Percentiles rank a stretch among this genome's conserved stretches.
phyloP scores from a whole-genome alignment of 129 eudicot species.

The Flaveria trinervia region DNA sequence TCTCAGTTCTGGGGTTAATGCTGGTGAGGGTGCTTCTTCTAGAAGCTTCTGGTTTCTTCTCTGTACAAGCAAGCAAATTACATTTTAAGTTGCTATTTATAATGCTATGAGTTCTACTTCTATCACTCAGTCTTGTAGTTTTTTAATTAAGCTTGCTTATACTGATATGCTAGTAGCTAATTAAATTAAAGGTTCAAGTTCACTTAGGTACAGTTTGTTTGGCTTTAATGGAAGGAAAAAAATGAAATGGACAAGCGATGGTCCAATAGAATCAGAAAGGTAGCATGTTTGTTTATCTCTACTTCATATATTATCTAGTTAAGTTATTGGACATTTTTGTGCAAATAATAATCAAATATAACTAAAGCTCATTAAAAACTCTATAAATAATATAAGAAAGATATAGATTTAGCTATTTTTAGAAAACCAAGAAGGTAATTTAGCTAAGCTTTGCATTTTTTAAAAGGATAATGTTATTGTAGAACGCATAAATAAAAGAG shows the following conservation, averaged over 20 bases:
- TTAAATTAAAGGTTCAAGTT: neutral
- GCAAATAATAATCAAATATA: neutral
- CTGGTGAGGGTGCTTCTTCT: constrained; percentile 99
- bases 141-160: neutral
- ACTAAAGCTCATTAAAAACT: neutral
- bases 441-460: neutral
- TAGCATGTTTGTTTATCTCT: neutral
- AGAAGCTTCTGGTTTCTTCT: constrained; percentile 97
- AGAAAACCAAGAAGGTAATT: neutral
- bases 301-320: neutral
- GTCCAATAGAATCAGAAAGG: neutral
- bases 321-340: neutral
- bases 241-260: neutral
- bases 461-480: neutral
- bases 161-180: neutral
- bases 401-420: neutral
- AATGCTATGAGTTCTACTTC: neutral
- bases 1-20: constrained; percentile 87
- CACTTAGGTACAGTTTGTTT: neutral
- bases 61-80: constrained; percentile 46
- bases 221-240: neutral
- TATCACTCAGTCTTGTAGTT: neutral
- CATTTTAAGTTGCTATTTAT: neutral
- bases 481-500: neutral
- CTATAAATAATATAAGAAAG: neutral